Base-by-base conservation (phyloP, 2,329 filamentous ascomycete species). In the Biscogniauxia sp. region DNA sequence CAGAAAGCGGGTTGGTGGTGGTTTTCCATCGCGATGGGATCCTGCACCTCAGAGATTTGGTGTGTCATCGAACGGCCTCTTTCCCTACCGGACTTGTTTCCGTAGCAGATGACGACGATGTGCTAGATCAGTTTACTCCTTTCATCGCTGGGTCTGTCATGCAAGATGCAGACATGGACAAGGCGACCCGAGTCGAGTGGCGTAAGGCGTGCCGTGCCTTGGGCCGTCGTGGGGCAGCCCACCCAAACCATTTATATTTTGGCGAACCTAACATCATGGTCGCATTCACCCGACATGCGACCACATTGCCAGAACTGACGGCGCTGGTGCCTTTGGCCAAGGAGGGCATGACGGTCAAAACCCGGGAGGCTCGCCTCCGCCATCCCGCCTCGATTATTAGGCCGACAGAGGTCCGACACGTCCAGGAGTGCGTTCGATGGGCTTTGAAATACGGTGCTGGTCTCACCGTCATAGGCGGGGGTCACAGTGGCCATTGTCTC, bases 401-500 rank as follows among this genome's bases (percentile, higher is more conserved):
- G 61, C 86, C 85, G 9, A 80, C 70, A 57, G 68, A 78, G 1
- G 53, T 84, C 23, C 37, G 17, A 45, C 79, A 87, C 0, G 67
- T 89, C 50, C 84, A 86, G 66, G 53, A 76, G 3, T 88, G 85
- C 63, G 79, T 88, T 56, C 68, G 50, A 67, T 88, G 84, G 86
- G 84, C 85, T 65, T 41, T 83, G 9, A 70, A 80, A 63, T 74
- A 84, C 57, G 58, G 59, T 0, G 25, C 77, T 1, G 67, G 79
- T 50, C 70, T 87, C 56, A 83, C 80, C 0, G 71, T 88, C 25
- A 15, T 88, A 19, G 80, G 84, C 6, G 86, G 87, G 0, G 77
- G 86, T 15, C 86, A 89, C 66, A 84, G 85, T 64, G 82, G 79
- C 6, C 83, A 89, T 55, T 88, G 85, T 69, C 64, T 85, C 51